Evolutionary conservation across 192 early-diverging fungal species (phyloP).

Genomic region (Coemansia sp.): DNA sequence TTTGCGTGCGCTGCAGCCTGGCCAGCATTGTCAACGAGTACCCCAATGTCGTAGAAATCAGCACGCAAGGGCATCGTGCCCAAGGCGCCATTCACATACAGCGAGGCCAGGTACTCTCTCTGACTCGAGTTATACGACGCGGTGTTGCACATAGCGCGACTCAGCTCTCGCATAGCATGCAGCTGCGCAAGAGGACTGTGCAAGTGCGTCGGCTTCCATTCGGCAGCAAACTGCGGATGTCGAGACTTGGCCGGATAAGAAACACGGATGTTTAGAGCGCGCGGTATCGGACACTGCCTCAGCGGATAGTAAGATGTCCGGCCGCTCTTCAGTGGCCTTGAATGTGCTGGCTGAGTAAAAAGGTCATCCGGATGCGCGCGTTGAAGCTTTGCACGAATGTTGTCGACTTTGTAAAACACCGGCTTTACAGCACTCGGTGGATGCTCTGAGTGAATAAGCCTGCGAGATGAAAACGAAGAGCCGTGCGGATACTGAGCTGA

Average conservation of each 20-base stretch:
- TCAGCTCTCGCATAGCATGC: conserved; percentile 17
- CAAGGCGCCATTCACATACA: conserved; percentile 14
- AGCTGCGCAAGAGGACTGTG: conserved; percentile 36
- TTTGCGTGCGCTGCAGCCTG: not conserved
- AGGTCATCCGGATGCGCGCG: conserved; percentile 16
- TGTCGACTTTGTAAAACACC: conserved; percentile 15
- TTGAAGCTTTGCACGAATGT: conserved; percentile 20
- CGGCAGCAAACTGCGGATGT: not conserved
- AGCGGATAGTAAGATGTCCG: not conserved
- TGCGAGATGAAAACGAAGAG: conserved; percentile 32
- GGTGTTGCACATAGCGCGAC: conserved; percentile 11
- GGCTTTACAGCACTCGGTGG: conserved; percentile 20
- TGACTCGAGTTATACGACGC: conserved; percentile 3
- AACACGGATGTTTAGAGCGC: not conserved
- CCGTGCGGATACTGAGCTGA: conserved; percentile 32
- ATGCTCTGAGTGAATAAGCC: conserved; percentile 18
- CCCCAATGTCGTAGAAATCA: conserved; percentile 38
- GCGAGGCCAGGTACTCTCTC: conserved; percentile 10
- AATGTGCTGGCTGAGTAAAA: conserved; percentile 16
- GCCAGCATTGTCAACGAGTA: conserved; percentile 25
- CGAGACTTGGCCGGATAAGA: not conserved
- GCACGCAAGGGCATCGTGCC: conserved; percentile 29
- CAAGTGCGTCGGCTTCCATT: not conserved
- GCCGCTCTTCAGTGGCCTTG: not conserved
- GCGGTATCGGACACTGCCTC: conserved; percentile 24